Base-by-base conservation (phyloP, 2,329 filamentous ascomycete species). In the Nemania diffusa region DNA sequence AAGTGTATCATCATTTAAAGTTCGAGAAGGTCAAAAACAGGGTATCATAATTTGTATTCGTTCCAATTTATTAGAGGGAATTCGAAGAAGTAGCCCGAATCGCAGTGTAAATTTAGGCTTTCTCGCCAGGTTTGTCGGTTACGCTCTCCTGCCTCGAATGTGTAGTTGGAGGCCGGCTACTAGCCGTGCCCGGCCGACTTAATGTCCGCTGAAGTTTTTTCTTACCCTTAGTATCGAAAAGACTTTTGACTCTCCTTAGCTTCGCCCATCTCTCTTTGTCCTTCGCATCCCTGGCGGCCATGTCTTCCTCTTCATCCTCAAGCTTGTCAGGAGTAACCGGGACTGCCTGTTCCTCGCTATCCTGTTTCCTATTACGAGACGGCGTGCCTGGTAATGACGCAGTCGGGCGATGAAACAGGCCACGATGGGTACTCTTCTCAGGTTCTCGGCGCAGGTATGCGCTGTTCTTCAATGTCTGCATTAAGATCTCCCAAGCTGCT, bases 231-330 rank as follows among this genome's bases (percentile, higher is more conserved):
- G 87, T 84, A 69, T 91, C 89, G 73, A 93, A 89, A 53, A 92
- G 79, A 74, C 90, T 92, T 83, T 91, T 91, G 65, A 93, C 90
- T 65, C 87, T 86, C 73, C 89, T 85, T 69, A 93, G 79, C 71
- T 89, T 85, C n/a, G 89, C 87, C 90, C 90, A 92, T 70, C 91
- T 84, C 78, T 91, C 89, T 77, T 91, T 91, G 68, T 93, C 91
- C 75, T 91, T 91, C 51, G 81, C 84, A 53, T 84, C 82, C 27
- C 84, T 80, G 0, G 78, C 78, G 44, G 80, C 81, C 52, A 84
- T 82, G 22, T 86, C 81, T 9, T 84, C 79, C 17, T 83, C 84
- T 48, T 85, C 87, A 44, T 81, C 82, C 3, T 79, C 79, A 58
- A 79, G 71, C 17, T 58, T 72, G 2, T 71, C 76, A 7, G 71